Evolutionary conservation across 2,329 filamentous ascomycete species (phyloP).

Genomic region (Hawksworthiomyces lignivorus): DNA sequence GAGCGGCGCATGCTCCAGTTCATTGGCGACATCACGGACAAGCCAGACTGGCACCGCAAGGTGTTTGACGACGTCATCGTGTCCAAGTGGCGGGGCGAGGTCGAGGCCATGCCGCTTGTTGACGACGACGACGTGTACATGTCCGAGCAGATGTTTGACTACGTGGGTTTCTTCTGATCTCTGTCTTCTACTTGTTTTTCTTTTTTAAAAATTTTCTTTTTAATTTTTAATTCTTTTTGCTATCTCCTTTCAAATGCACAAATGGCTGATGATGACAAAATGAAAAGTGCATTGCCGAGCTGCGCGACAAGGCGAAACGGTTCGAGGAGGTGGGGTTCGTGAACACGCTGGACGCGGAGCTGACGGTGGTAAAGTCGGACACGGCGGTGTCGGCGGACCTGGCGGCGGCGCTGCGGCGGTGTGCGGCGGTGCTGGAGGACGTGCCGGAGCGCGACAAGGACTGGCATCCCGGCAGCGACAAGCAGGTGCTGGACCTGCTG

Average conservation of each 20-base stretch:
- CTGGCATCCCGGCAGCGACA: conserved; percentile 48
- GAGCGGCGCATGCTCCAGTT: conserved; percentile 28
- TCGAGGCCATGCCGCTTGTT: conserved; percentile 7
- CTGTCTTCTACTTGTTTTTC: too few relatives aligned
- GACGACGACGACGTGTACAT: conserved; percentile 11
- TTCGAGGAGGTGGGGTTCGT: conserved; percentile 32
- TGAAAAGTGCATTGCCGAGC: conserved; percentile 33
- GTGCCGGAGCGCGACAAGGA: conserved; percentile 31
- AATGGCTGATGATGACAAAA: too few relatives aligned
- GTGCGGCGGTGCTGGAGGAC: conserved; percentile 34
- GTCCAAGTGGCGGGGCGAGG: conserved; percentile 25
- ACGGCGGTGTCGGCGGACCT: conserved; percentile 27
- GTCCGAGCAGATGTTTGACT: conserved; percentile 12
- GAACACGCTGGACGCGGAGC: conserved; percentile 32
- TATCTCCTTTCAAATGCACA: too few relatives aligned
- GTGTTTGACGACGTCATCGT: conserved; percentile 26
- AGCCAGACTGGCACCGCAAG: conserved; percentile 28
- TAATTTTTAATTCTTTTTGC: too few relatives aligned
- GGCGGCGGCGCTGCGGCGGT: conserved; percentile 25
- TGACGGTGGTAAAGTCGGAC: conserved; percentile 47
- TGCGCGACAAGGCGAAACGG: conserved; percentile 42
- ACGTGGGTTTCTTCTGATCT: conserved; percentile 5
- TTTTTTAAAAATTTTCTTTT: too few relatives aligned
- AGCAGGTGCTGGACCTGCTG: conserved; percentile 49
- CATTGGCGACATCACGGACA: conserved; percentile 29